phyloP scores from a whole-genome alignment of 176 grass and related monocot genomes.

The Oryza glaberrima region DNA sequence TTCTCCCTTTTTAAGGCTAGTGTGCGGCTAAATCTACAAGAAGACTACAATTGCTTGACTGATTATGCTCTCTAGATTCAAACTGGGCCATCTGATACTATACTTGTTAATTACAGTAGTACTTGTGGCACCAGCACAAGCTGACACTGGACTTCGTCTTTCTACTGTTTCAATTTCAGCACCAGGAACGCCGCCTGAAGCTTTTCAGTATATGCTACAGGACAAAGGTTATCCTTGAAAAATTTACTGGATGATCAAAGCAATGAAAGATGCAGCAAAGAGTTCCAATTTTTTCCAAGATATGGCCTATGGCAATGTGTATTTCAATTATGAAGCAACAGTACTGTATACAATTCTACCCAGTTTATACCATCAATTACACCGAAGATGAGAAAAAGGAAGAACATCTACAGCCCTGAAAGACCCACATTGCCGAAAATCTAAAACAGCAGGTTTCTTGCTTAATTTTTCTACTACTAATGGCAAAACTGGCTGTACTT shows the following conservation, averaged over 20 bases:
- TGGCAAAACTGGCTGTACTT: constrained; percentile 66
- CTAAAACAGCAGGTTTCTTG: constrained; percentile 41
- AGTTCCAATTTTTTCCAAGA: background rate
- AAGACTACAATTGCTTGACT: background rate
- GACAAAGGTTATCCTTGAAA: background rate
- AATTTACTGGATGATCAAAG: constrained; percentile 11
- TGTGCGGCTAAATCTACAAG: background rate
- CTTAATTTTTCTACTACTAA: constrained; percentile 39
- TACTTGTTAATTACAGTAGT: background rate
- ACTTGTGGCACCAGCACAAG: background rate
- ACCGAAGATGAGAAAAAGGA: constrained; percentile 31
- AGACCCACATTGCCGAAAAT: constrained; percentile 55
- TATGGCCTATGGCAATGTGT: constrained; percentile 46
- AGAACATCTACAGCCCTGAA: constrained; percentile 55
- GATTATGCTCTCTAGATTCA: background rate
- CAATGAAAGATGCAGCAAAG: constrained; percentile 4
- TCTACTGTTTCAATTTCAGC: constrained; percentile 30
- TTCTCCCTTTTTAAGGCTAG: background rate
- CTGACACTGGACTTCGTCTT: background rate
- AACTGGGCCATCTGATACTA: background rate
- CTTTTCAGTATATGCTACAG: constrained; percentile 2
- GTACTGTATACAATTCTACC: constrained; percentile 47
- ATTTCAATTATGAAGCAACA: constrained; percentile 43
- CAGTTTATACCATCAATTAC: constrained; percentile 58
- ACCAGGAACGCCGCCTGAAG: background rate